phyloP scores from a whole-genome alignment of 164 flowering plant species.

The Tetracentron sinense region DNA sequence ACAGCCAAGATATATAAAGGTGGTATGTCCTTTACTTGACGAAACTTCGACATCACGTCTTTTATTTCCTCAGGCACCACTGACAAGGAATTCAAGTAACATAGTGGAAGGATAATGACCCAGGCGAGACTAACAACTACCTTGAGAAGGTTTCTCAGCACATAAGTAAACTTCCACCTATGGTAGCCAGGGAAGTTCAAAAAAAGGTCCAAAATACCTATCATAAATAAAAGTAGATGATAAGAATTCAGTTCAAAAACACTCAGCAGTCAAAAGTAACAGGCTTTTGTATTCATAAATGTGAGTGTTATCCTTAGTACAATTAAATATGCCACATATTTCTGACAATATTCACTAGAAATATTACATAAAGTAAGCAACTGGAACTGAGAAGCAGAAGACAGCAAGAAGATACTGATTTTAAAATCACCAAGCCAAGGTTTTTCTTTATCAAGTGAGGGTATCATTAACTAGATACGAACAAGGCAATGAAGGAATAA shows the following conservation, averaged over 20 bases:
- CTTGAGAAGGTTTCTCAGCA: conserved; percentile 80
- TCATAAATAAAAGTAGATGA: conserved; percentile 12
- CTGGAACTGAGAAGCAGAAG: background rate
- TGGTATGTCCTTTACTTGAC: conserved; percentile 61
- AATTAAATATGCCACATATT: background rate
- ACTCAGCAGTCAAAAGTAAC: conserved; percentile 1
- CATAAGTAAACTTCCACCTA: conserved; percentile 78
- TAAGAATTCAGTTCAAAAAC: background rate
- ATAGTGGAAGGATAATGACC: conserved; percentile 68
- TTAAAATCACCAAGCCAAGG: no score
- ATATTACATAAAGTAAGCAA: background rate
- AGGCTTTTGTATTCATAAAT: background rate
- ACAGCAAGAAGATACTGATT: background rate
- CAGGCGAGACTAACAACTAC: conserved; percentile 72
- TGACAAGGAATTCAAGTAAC: conserved; percentile 46
- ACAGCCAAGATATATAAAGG: conserved; percentile 79
- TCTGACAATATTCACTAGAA: background rate
- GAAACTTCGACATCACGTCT: conserved; percentile 39
- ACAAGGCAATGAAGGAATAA: no score
- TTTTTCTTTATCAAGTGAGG: no score
- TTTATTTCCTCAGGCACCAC: conserved; percentile 36
- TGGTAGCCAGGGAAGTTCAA: conserved; percentile 87
- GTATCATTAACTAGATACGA: no score
- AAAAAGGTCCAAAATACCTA: conserved; percentile 80
- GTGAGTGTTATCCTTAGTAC: background rate